Evolutionary conservation across 2,329 filamentous ascomycete genomes (phyloP), one percentile per base, ranked within the genome.

Genomic region (Polytolypa hystricis): DNA sequence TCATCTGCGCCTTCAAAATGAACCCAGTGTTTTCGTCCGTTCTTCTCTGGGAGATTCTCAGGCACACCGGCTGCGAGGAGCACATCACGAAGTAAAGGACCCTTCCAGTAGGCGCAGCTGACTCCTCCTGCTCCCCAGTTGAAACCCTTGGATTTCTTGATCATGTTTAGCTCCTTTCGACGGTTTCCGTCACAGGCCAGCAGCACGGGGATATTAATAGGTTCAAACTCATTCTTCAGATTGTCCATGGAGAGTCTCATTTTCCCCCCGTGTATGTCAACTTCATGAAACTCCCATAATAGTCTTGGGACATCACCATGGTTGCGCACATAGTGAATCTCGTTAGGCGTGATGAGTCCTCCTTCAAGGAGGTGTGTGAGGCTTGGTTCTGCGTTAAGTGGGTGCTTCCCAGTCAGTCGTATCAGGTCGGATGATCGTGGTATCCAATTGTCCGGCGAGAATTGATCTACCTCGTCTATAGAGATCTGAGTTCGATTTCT

Each of bases 391-490:
- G 60, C 65, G 38, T 74, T 73, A 38, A 74, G 42, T 0, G 69
- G 69, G 47, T 73, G 69, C 30, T 70, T 70, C 3, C 69, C 69
- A 0, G 68, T 73, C 12, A 69, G 44, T 1, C 70, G 63, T 23
- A 71, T 65, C 4, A 73, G 55, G 17, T 66, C 47, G 1, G 54
- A 51, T 1, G 58, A 62, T 6, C 68, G 60, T 3, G 68, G 68
- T 2, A 73, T 54, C 70, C 69, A 73, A 40, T 70, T 72, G 47
- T 73, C 68, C 0, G 68, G 68, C 2, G 62, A 64, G 42, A 67
- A 67, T 28, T 71, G 66, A 41, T 73, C 70, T 2, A 57, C 53
- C 44, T 70, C 67, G 33, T 70, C 64, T 37, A 71, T 63, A 5
- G 51, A 50, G 7, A 62, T 53, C 1, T 49, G 47, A 0, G 45